A percentile compares a stretch with the other conserved stretches of the same genome.
These are phyloP conservation scores for Magnolia sinica DNA, from an alignment of 164 flowering plant genomes.

Conservation along the genomic window DNA sequence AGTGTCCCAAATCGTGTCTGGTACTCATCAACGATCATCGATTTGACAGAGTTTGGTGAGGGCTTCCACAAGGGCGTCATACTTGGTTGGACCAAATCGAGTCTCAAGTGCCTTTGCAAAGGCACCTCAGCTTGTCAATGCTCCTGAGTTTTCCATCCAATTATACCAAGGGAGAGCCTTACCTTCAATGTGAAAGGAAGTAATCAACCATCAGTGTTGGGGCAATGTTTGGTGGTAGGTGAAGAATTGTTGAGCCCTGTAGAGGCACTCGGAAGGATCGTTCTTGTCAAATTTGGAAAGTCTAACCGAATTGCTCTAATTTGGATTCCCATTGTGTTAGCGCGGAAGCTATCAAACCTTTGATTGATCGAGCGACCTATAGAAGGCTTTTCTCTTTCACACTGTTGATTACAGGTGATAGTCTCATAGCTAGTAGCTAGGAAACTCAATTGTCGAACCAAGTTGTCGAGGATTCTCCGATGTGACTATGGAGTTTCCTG, in stretches of 20 bases:
- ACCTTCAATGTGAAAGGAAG: conserved; percentile 7
- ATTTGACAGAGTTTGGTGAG: neutral
- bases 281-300: neutral
- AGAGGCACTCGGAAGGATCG: neutral
- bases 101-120: neutral
- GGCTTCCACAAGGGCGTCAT: neutral
- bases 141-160: conserved; percentile 1
- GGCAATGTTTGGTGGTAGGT: neutral
- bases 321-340: conserved; percentile 1
- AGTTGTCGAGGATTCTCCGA: neutral
- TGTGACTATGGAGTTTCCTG: conserved; percentile 1
- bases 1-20: conserved; percentile 3
- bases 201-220: neutral
- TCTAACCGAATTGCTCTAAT: conserved; percentile 5
- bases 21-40: neutral
- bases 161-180: conserved; percentile 1
- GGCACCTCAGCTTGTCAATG: neutral
- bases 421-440: neutral
- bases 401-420: neutral
- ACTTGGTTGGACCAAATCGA: neutral
- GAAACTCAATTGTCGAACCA: conserved; percentile 7
- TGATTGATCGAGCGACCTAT: neutral
- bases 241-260: conserved; percentile 6
- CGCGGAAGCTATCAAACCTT: no score
- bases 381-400: neutral